Evolutionary conservation across 2,329 filamentous ascomycete species (phyloP).

Genomic region (Balansia obtecta): DNA sequence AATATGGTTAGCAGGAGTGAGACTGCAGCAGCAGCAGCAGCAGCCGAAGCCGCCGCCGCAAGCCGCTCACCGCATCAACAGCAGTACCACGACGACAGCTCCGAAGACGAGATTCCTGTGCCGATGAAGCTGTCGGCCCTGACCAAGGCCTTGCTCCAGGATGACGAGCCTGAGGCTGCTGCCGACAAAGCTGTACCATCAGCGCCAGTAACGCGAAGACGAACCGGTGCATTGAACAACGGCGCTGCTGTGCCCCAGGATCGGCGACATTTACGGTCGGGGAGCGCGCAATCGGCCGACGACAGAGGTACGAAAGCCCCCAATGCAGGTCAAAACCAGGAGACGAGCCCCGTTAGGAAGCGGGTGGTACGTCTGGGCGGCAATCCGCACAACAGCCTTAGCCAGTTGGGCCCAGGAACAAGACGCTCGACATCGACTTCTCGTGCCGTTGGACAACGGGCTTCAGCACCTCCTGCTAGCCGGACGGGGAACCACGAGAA

Average conservation of each 20-base stretch:
- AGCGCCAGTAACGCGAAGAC: slow-evolving; percentile 35
- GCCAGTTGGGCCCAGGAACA: slow-evolving; percentile 27
- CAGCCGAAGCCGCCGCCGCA: slow-evolving; percentile 16
- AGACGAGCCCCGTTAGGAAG: slow-evolving; percentile 41
- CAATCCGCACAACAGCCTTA: slow-evolving; percentile 32
- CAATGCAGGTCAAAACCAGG: slow-evolving; percentile 22
- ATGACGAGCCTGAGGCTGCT: slow-evolving; percentile 39
- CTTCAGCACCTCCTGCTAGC: slow-evolving; percentile 20
- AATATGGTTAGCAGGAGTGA: slow-evolving; percentile 32
- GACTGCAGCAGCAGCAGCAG: slow-evolving; percentile 31
- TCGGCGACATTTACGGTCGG: slow-evolving; percentile 33
- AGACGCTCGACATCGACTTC: slow-evolving; percentile 41
- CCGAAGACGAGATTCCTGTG: slow-evolving; percentile 83
- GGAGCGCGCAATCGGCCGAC: slow-evolving; percentile 30
- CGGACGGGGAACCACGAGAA: slow-evolving; percentile 30
- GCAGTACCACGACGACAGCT: slow-evolving; percentile 61
- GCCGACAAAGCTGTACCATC: slow-evolving; percentile 26
- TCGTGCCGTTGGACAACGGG: slow-evolving; percentile 14
- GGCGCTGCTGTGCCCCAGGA: slow-evolving; percentile 26
- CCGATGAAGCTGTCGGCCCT: slow-evolving; percentile 90
- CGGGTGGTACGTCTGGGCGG: slow-evolving; percentile 45
- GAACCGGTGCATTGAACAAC: slow-evolving; percentile 32
- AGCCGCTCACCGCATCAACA: slow-evolving; percentile 28
- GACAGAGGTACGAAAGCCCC: slow-evolving; percentile 1
- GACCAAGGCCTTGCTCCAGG: slow-evolving; percentile 71